Base-by-base conservation (phyloP, 2,329 filamentous ascomycete species). In the Calonectria pseudoreteaudii region DNA sequence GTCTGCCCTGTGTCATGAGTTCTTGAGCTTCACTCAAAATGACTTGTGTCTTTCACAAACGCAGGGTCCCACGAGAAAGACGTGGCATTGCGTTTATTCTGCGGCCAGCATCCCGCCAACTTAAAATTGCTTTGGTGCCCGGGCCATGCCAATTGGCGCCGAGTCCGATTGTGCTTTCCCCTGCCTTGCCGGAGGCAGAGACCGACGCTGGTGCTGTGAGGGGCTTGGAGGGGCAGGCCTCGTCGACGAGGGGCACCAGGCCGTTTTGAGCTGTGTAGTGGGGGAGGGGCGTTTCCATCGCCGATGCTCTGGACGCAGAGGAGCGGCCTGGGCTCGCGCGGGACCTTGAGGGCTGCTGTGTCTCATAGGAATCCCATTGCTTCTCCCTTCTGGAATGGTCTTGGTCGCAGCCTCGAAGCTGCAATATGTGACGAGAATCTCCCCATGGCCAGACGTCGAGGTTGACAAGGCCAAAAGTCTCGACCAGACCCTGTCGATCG, bases 221-320 rank as follows among this genome's bases (percentile, higher is more conserved):
- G 49, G 49, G 65, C 50, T 31, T 65, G 56, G 56, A 62, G 56
- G 56, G 56, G 56, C 60, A 47, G 50, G 34, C 56, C 52, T 58
- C 18, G 66, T 47, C 11, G n/a, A 5, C 18, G 66, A 66, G 66
- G 66, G 66, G 66, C 31, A 60, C 44, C 52, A 56, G 36, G 49
- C 70, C 58, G 30, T 56, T 68, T 68, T 56, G 20, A 68, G 71
- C 30, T 56, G 69, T 58, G 62, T 64, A 18, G 60, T 66, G 70
- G 70, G 67, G 30, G 58, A 71, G 74, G 66, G 65, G 34, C 62
- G 52, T 56, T 68, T 66, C 74, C 74, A 76, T 80, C 75, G 78
- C 76, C 75, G 74, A 79, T 79, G 72, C 50, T 52, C 64, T 56
- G 65, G 64, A 70, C 73, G 31, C 69, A 73, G 62, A 72, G 78